A percentile compares a stretch with the other conserved stretches of the same genome.
phyloP scores from a whole-genome alignment of 805 yeast genomes.

The Kazachstania africana region DNA sequence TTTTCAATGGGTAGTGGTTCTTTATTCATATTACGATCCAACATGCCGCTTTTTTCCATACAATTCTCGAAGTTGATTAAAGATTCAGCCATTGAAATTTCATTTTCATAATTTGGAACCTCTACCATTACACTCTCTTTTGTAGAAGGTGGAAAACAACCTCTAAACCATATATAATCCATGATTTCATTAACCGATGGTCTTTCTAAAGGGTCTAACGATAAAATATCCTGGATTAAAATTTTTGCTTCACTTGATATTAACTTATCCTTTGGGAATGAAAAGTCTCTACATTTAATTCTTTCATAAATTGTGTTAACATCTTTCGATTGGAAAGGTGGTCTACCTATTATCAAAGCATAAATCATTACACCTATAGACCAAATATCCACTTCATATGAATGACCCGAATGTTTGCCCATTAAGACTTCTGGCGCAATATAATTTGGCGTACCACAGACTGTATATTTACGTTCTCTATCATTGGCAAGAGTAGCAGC shows the following conservation, averaged over 20 bases:
- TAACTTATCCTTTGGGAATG: slow-evolving; percentile 58
- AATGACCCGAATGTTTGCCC: slow-evolving; percentile 79
- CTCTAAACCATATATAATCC: slow-evolving; percentile 77
- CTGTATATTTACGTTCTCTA: slow-evolving; percentile 74
- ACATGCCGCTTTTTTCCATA: slow-evolving; percentile 51
- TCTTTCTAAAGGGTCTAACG: slow-evolving; percentile 68
- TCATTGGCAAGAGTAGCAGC: slow-evolving; percentile 82
- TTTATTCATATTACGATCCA: slow-evolving; percentile 2
- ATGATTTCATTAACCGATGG: slow-evolving; percentile 72
- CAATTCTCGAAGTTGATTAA: slow-evolving; percentile 54
- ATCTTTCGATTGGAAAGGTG: slow-evolving; percentile 95
- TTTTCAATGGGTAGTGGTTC: background rate
- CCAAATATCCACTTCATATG: slow-evolving; percentile 95
- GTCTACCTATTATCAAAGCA: slow-evolving; percentile 85
- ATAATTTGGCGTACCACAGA: slow-evolving; percentile 98
- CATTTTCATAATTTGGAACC: slow-evolving; percentile 47
- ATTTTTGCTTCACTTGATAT: slow-evolving; percentile 62
- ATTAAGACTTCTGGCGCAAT: slow-evolving; percentile 96
- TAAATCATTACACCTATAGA: slow-evolving; percentile 94
- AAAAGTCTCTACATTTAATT: slow-evolving; percentile 70
- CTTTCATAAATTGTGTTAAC: slow-evolving; percentile 86
- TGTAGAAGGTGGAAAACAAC: slow-evolving; percentile 71
- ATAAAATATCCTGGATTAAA: slow-evolving; percentile 61
- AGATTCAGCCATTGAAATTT: slow-evolving; percentile 49
- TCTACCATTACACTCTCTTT: slow-evolving; percentile 35